Percentiles rank a stretch among this genome's conserved stretches.
phyloP scores from a whole-genome alignment of 805 yeast species.

The Saccharomycopsis guyanensis region DNA sequence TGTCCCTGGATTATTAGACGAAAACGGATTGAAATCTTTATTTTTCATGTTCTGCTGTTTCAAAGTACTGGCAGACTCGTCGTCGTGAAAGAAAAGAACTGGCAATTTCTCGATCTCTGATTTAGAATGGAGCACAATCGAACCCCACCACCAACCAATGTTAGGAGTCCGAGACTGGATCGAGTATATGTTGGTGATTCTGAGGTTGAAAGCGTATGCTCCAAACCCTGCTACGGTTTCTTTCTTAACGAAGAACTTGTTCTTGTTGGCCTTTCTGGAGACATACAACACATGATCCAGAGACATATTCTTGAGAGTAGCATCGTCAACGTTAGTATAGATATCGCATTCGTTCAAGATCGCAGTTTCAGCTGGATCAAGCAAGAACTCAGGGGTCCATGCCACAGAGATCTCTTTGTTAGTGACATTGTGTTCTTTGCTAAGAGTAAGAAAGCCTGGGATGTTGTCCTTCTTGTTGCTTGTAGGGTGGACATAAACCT shows the following conservation, averaged over 20 bases:
- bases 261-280: not conserved
- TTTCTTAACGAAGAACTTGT: constrained; percentile 12
- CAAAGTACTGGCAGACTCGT: constrained; percentile 69
- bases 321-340: constrained; percentile 15
- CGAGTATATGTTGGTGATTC: constrained; percentile 57
- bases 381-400: constrained; percentile 56
- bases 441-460: constrained; percentile 66
- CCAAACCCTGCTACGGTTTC: constrained; percentile 21
- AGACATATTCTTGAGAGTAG: not conserved
- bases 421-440: constrained; percentile 42
- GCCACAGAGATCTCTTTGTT: constrained; percentile 55
- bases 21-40: constrained; percentile 69
- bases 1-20: constrained; percentile 33
- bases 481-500: constrained; percentile 81
- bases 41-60: constrained; percentile 51
- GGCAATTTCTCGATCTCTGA: constrained; percentile 48
- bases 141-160: constrained; percentile 88
- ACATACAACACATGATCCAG: constrained; percentile 3
- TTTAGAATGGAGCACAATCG: constrained; percentile 65
- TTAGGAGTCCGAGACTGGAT: constrained; percentile 81
- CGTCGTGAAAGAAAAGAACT: constrained; percentile 86
- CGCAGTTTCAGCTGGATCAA: constrained; percentile 25
- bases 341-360: constrained; percentile 31
- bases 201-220: constrained; percentile 63
- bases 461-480: constrained; percentile 66